phyloP scores from a whole-genome alignment of 192 early-diverging fungal genomes.

The Backusella westeae region DNA sequence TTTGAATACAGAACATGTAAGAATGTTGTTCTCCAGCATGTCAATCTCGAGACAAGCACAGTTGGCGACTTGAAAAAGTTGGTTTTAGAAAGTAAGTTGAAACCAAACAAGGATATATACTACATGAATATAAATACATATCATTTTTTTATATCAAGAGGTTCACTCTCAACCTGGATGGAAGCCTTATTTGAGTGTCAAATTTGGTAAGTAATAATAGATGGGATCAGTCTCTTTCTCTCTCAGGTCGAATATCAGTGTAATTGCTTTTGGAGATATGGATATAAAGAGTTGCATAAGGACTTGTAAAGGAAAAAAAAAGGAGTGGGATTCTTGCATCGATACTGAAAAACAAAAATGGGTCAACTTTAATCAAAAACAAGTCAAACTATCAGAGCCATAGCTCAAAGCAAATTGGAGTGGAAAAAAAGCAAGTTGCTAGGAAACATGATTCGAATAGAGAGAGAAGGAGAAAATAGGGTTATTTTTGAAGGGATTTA shows the following conservation, averaged over 20 bases:
- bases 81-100: constrained; percentile 53
- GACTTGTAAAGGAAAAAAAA: background rate
- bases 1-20: constrained; percentile 88
- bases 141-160: constrained; percentile 35
- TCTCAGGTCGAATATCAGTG: background rate
- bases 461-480: background rate
- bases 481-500: background rate
- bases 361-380: background rate
- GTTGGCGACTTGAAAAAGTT: constrained; percentile 59
- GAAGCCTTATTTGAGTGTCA: constrained; percentile 65
- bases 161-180: constrained; percentile 61
- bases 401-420: background rate
- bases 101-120: background rate
- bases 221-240: background rate
- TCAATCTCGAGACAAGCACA: constrained; percentile 67
- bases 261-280: background rate
- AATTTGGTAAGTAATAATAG: constrained; percentile 54
- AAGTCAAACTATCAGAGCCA: background rate
- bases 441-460: background rate
- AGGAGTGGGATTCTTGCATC: background rate
- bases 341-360: background rate
- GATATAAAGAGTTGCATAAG: background rate
- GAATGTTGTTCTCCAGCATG: constrained; percentile 73
- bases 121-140: background rate
- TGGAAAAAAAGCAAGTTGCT: background rate